Evolutionary conservation across 2,329 filamentous ascomycete genomes (phyloP).

Genomic region (Neonectria ditissima): DNA sequence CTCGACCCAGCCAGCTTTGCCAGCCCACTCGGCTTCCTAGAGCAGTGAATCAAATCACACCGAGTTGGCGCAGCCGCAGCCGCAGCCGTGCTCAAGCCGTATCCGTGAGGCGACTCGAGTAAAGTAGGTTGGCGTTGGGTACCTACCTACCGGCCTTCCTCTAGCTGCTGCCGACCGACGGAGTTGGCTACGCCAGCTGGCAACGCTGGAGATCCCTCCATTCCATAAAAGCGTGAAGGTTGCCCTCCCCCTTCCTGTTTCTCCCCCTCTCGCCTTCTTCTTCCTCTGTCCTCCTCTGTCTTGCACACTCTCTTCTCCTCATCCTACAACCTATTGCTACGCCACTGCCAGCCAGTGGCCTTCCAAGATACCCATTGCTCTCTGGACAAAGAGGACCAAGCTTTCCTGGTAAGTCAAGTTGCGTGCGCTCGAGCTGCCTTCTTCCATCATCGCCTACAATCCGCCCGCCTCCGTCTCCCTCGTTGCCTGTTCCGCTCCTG

Average conservation of each 20-base stretch:
- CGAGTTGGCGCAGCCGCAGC: conserved; percentile 22
- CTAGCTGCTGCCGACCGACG: conserved; percentile 34
- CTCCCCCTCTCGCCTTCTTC: conserved; percentile 29
- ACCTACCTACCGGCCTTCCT: conserved; percentile 18
- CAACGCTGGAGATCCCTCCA: conserved; percentile 33
- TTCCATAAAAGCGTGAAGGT: conserved; percentile 44
- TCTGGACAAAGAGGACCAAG: conserved; percentile 36
- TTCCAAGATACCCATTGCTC: conserved; percentile 40
- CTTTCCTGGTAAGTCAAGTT: conserved; percentile 44
- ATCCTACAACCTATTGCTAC: conserved; percentile 33
- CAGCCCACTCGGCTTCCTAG: conserved; percentile 18
- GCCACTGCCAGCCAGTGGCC: conserved; percentile 45
- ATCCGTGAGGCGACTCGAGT: conserved; percentile 19
- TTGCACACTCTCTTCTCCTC: conserved; percentile 41
- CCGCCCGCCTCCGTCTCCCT: neutral
- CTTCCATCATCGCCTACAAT: conserved; percentile 11
- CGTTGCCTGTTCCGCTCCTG: neutral
- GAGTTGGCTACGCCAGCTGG: conserved; percentile 31
- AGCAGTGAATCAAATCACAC: conserved; percentile 23
- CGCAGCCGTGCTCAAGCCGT: conserved; percentile 25
- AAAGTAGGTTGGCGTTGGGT: conserved; percentile 19
- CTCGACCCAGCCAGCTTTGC: conserved; percentile 29
- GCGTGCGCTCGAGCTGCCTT: conserved; percentile 13
- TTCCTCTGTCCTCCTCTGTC: conserved; percentile 27
- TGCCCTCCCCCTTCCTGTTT: conserved; percentile 37